Percentiles rank a stretch among this genome's conserved stretches.
Evolutionary conservation across 208 protist species (phyloP).

Genomic region (Histomonas meleagridis): DNA sequence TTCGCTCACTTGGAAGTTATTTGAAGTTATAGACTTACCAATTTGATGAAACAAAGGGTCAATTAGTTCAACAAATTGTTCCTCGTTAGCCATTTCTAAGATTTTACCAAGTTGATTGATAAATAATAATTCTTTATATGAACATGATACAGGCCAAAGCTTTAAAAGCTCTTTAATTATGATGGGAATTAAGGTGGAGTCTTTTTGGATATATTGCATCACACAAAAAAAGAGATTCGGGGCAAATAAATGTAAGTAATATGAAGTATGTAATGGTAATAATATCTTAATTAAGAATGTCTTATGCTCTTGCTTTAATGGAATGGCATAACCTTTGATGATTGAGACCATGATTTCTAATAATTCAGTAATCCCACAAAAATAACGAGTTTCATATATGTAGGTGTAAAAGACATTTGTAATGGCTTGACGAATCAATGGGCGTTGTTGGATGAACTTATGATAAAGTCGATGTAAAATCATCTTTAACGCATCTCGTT

Average conservation of each 20-base stretch:
- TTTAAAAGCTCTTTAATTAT: not conserved
- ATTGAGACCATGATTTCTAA: constrained; percentile 34
- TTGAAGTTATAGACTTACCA: not conserved
- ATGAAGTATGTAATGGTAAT: not conserved
- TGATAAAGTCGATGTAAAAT: constrained; percentile 7
- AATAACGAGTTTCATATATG: constrained; percentile 31
- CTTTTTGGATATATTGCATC: constrained; percentile 25
- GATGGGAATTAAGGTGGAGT: not conserved
- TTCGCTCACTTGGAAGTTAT: constrained; percentile 37
- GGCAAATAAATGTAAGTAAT: not conserved
- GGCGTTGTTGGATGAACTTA: not conserved
- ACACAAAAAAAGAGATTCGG: not conserved
- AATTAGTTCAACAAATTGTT: constrained; percentile 21
- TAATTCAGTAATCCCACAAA: constrained; percentile 21
- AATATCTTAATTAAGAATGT: constrained; percentile 10
- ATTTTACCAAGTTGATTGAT: not conserved
- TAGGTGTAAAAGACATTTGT: not conserved
- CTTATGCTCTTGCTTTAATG: constrained; percentile 33
- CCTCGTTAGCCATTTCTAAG: not conserved
- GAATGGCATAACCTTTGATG: constrained; percentile 36
- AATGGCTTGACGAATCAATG: constrained; percentile 34
- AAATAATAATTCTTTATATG: not conserved
- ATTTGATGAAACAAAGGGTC: not conserved
- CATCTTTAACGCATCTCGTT: constrained; percentile 21
- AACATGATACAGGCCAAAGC: constrained; percentile 25